Evolutionary conservation across 1,139 yeast genomes (phyloP), one percentile per base, ranked within the genome.

Genomic region (Protomyces gravidus): DNA sequence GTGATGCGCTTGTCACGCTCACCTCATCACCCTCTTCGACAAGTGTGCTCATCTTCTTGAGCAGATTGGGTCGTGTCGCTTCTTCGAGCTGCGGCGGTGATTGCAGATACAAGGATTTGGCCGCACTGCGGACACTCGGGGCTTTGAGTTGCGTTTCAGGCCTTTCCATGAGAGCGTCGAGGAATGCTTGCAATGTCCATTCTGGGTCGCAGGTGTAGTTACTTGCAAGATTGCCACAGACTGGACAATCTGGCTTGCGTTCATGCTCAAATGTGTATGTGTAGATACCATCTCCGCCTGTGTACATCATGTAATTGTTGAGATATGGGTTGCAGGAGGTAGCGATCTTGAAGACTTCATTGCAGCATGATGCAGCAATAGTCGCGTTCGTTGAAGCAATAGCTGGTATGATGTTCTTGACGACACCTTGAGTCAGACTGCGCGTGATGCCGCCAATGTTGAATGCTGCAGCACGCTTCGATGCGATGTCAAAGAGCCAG

Each of bases 371-470:
- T 0, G 96, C 96, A 1, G 97, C 96, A 47, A 92, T 82, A 36
- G 92, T 80, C 2, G 97, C 96, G 70, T 92, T 92, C 0, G 97
- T 90, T 1, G 96, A 85, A 0, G 97, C 96, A 60, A 90, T 87
- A 1, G 97, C 92, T 0, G 98, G 98, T 25, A 92, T 86, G 64
- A 92, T 89, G 67, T 86, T 86, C 71, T 92, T 92, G 55, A 89
- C 89, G 50, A 92, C 95, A 0, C 97, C 97, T 61, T 88, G 78
- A 0, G 95, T 84, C 59, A 86, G 76, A 56, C 78, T 75, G 63
- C 80, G 78, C 0, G 94, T 85, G 15, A 92, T 88, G 0, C 94
- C 92, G 0, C 69, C 61, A 51, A 92, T 92, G 3, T 79, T 78
- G 69, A 84, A 89, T 63, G 77, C 72, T 1, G 70, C 55, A 0